Conservation (phyloP, 192 early-diverging fungal genomes). For the Tieghemiomyces parasiticus region DNA sequence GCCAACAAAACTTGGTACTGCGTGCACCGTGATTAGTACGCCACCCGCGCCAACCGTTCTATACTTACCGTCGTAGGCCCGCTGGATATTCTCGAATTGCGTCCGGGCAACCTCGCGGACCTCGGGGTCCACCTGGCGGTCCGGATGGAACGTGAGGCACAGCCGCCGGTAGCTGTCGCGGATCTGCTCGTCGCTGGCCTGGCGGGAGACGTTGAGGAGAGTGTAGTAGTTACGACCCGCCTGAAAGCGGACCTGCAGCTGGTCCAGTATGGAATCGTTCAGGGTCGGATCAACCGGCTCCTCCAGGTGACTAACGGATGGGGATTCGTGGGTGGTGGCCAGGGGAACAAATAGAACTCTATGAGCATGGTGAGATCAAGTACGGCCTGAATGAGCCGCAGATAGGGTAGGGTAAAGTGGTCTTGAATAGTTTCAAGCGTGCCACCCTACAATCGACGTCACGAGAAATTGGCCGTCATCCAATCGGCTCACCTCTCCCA, state of each 20-base stretch:
- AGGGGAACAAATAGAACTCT: no score
- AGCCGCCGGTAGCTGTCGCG: conserved; percentile 59
- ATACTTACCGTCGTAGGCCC: conserved; percentile 59
- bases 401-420: no score
- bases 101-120: conserved; percentile 47
- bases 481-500: no score
- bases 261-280: not conserved
- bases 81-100: conserved; percentile 61
- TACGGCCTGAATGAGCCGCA: no score
- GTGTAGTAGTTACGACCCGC: not conserved
- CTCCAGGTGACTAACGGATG: not conserved
- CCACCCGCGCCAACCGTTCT: no score
- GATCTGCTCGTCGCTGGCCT: conserved; percentile 49
- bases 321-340: no score
- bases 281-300: conserved; percentile 8
- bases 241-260: not conserved
- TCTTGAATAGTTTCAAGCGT: no score
- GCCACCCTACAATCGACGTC: no score
- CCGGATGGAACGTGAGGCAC: conserved; percentile 65
- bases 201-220: not conserved
- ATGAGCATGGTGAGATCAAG: no score
- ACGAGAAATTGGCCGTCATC: no score
- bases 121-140: conserved; percentile 48
- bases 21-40: no score
- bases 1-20: no score